phyloP scores from a whole-genome alignment of 371 early-diverging fungal species.

The Smittium mucronatum region DNA sequence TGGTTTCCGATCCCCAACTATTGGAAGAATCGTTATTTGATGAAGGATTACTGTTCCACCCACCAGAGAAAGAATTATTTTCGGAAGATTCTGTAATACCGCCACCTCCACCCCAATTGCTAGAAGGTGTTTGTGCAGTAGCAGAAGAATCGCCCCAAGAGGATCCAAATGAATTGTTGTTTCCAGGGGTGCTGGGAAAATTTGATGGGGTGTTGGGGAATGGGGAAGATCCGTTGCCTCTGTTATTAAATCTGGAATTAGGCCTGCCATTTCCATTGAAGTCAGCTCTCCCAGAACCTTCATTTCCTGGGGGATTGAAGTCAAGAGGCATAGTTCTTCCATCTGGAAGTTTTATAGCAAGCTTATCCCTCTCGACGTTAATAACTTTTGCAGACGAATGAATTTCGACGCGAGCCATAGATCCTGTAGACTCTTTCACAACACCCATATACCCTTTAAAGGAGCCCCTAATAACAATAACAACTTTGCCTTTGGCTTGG shows the following conservation, averaged over 20 bases:
- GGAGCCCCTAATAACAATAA: constrained; percentile 77
- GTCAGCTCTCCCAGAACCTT: neutral
- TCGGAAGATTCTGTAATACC: neutral
- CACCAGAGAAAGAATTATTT: neutral
- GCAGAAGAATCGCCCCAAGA: neutral
- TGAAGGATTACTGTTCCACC: neutral
- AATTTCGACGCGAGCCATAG: constrained; percentile 80
- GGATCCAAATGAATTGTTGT: neutral
- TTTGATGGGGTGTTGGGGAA: neutral
- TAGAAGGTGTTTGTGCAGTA: neutral
- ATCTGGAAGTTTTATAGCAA: constrained; percentile 41
- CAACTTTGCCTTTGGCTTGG: constrained; percentile 74
- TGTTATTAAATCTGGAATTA: neutral
- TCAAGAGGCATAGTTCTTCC: constrained; percentile 23
- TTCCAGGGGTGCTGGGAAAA: neutral
- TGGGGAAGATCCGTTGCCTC: neutral
- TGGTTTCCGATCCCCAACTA: neutral
- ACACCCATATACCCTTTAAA: constrained; percentile 97
- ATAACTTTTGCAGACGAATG: constrained; percentile 78
- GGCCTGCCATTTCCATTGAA: neutral
- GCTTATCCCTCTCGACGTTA: constrained; percentile 57
- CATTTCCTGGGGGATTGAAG: neutral
- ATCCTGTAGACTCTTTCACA: constrained; percentile 76
- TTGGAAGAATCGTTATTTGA: neutral
- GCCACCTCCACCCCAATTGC: neutral